Base-by-base conservation (phyloP, 441 rosid genomes). In the Cnidoscolus chayamansa region DNA sequence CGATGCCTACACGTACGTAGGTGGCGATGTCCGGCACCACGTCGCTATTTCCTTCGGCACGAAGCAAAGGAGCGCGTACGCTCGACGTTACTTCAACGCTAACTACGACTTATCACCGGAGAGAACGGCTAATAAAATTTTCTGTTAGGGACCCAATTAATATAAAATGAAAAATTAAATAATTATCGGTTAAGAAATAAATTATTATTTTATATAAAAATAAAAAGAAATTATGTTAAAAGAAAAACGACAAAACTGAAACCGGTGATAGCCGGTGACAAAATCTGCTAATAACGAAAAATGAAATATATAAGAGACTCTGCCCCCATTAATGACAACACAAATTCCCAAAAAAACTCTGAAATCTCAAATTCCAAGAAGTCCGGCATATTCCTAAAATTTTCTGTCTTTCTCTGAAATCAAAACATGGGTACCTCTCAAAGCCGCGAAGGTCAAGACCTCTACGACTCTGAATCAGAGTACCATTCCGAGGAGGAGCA, bases 371-470 rank as follows among this genome's bases (percentile, higher is more conserved):
- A 19, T 35, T 35, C 7, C 60, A 19, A n/a, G 0, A 2, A 25
- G 7, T 17, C 7, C 17, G 1, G 20, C 57, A 55, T 19, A 55
- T 37, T 19, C 16, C 67, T 43, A 17, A 49, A 16, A 3, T 40
- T 63, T 55, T 20, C 49, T 12, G 13, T 68, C 68, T 70, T 35
- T 4, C 72, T 67, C 70, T 65, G 25, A 51, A 25, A 35, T 19
- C 54, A n/a, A 30, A 32, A 47, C 37, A 89, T 93, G 99, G 99
- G 98, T 25, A 87, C 83, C 16, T 67, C 90, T 59, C 96, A 91
- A 31, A 95, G 98, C 82, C 95, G 91, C 17, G 91, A 90, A 73
- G 95, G 93, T 67, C 80, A 82, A 7, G 90, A 88, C 55, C 80
- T 93, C 56, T 82, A 89, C 11, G 94, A 89, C 80, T 87, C 93